Percentiles rank a stretch among this genome's conserved stretches.
Evolutionary conservation across 768 basidiomycete genomes (phyloP).

Genomic region (Trametes villosa): DNA sequence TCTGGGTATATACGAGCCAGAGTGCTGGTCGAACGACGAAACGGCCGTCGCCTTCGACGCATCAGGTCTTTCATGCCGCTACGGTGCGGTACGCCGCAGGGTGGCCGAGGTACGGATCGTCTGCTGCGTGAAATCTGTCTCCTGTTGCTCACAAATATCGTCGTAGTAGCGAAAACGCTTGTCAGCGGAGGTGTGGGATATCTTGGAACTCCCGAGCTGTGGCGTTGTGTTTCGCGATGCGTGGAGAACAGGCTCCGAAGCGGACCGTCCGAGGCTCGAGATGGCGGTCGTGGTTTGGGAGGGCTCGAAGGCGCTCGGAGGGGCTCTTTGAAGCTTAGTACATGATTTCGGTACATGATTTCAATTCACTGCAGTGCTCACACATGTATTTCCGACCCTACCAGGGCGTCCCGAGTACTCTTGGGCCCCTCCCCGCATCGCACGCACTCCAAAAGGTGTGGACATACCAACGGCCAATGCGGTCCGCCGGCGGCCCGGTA

Average conservation of each 20-base stretch:
- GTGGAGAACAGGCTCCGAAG: not conserved
- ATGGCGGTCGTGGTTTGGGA: no score
- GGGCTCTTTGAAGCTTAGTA: no score
- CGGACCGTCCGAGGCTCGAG: not conserved
- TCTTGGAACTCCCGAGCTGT: conserved; percentile 35
- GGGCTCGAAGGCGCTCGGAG: no score
- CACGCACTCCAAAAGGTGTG: no score
- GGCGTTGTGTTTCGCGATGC: conserved; percentile 31
- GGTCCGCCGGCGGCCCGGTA: no score
- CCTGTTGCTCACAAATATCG: not conserved
- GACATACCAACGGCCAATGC: no score
- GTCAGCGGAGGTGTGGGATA: conserved; percentile 28
- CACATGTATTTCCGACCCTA: no score
- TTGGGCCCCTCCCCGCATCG: no score
- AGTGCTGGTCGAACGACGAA: not conserved
- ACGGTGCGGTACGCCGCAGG: conserved; percentile 7
- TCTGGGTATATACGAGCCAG: not conserved
- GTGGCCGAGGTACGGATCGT: conserved; percentile 19
- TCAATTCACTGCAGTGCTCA: no score
- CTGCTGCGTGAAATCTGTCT: not conserved
- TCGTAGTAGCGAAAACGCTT: conserved; percentile 38
- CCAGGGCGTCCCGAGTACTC: no score
- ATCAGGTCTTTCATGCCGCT: conserved; percentile 7
- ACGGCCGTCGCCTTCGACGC: conserved; percentile 1
- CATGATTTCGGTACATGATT: no score